Base-by-base conservation (phyloP, 2,329 filamentous ascomycete species). In the Stagonosporopsis rhizophila region DNA sequence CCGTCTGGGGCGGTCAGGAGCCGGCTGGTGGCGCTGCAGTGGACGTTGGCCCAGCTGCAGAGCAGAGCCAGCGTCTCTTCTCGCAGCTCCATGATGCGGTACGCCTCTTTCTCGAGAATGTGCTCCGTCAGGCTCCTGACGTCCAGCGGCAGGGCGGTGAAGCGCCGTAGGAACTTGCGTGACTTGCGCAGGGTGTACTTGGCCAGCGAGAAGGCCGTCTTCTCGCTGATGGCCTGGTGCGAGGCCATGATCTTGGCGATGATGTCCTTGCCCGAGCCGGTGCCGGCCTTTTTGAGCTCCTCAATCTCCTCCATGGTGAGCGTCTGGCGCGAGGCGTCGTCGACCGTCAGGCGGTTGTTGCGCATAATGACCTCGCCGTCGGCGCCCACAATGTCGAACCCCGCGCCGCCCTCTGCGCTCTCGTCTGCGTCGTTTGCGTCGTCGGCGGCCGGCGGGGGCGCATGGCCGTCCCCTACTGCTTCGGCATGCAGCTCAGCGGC, bases 131-230 rank as follows among this genome's bases (percentile, higher is more conserved):
- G 80, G 61, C 87, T 83, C 0, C 87, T 83, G 14, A 96, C 87
- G 70, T 97, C 92, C 65, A 98, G 79, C 0, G 94, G 94, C 47
- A 96, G 76, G 1, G 95, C 86, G 0, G 90, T 91, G 70, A 99
- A 98, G 12, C 92, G 84, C 68, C 90, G 88, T 61, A 98, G 84
- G 74, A 96, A 98, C 77, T 99, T 99, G 73, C 89, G 93, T 62
- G 91, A 89, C 80, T 99, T 99, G 41, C 96, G 83, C 17, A 98
- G 81, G 70, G 95, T 96, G 78, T 99, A 99, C 76, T 99, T 99
- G 39, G 94, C 93, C 55, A 97, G 81, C 2, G 92, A 96, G 71
- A 96, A 99, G 0, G 87, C 84, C 0, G 95, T 98, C 82, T 99
- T 99, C 79, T 98, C 90, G 65, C 96, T 92, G 39, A 99, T 83